Evolutionary conservation across 2,329 filamentous ascomycete genomes (phyloP).

Genomic region (Aureobasidium sp.): DNA sequence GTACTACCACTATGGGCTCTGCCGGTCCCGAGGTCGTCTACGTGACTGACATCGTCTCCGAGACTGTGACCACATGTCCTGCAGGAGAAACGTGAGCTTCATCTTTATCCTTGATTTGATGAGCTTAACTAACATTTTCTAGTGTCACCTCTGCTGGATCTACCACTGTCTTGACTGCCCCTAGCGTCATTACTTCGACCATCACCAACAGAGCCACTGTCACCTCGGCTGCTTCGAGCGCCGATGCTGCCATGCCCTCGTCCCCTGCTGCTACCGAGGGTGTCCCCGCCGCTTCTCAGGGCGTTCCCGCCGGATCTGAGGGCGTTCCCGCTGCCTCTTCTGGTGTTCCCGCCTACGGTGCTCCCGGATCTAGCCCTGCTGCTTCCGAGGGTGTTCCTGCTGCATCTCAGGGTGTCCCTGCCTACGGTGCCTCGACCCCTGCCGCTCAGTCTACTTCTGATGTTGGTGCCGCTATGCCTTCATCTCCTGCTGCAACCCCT

Average conservation of each 20-base stretch:
- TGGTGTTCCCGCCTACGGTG: not conserved
- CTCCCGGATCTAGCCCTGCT: not conserved
- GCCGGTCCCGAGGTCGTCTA: constrained; percentile 1
- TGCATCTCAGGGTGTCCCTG: not conserved
- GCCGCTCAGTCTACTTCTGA: not conserved
- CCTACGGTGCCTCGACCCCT: not conserved
- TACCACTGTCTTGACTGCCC: constrained; percentile 8
- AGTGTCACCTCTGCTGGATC: no score
- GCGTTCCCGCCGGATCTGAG: not conserved
- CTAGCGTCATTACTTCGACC: constrained; percentile 7
- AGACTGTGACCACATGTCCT: constrained; percentile 11
- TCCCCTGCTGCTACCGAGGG: not conserved
- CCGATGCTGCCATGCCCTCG: not conserved
- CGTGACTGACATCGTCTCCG: constrained; percentile 9
- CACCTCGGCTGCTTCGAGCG: not conserved
- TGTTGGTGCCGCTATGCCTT: not conserved
- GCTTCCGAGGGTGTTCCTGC: not conserved
- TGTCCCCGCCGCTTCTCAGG: not conserved
- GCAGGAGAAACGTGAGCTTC: not conserved
- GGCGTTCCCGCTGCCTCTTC: not conserved
- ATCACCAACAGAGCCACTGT: not conserved
- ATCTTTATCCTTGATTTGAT: no score
- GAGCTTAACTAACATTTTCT: no score
- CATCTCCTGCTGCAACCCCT: not conserved
- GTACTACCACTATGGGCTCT: not conserved